phyloP scores from a whole-genome alignment of 441 rosid species.

The Corymbia citriodora region DNA sequence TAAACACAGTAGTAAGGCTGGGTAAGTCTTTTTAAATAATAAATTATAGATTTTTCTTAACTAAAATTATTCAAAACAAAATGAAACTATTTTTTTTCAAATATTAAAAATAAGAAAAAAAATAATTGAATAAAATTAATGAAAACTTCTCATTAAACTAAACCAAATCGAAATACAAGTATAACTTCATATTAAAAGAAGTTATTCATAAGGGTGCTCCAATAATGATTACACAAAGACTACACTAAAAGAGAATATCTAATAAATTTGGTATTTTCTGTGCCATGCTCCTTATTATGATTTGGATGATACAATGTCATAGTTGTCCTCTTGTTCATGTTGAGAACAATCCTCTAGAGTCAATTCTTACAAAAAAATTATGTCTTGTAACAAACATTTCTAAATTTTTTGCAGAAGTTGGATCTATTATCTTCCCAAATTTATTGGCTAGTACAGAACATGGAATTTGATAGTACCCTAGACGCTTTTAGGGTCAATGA shows the following conservation, averaged over 20 bases:
- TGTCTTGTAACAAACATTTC: not conserved
- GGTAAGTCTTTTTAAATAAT: not conserved
- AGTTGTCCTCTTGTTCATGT: not conserved
- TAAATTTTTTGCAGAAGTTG: not conserved
- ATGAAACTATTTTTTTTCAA: not conserved
- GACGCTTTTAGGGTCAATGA: accelerated
- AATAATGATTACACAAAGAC: accelerated
- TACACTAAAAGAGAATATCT: too few relatives aligned
- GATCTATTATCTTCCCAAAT: not conserved
- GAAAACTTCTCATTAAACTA: accelerated
- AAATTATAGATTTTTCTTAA: too few relatives aligned
- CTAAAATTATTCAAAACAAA: too few relatives aligned
- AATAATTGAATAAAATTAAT: too few relatives aligned
- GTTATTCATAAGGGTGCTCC: not conserved
- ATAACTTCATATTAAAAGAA: not conserved
- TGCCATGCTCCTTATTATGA: not conserved
- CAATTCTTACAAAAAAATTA: not conserved
- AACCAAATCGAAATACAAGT: not conserved
- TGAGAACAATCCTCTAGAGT: not conserved
- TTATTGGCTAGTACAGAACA: not conserved
- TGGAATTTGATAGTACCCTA: not conserved
- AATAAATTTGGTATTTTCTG: accelerated
- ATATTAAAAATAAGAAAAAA: too few relatives aligned
- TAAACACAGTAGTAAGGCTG: not conserved
- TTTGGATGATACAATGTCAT: not conserved